A percentile compares a stretch with the other conserved stretches of the same genome.
phyloP scores from a whole-genome alignment of 2,329 filamentous ascomycete genomes.

The Trichoderma polysporum region DNA sequence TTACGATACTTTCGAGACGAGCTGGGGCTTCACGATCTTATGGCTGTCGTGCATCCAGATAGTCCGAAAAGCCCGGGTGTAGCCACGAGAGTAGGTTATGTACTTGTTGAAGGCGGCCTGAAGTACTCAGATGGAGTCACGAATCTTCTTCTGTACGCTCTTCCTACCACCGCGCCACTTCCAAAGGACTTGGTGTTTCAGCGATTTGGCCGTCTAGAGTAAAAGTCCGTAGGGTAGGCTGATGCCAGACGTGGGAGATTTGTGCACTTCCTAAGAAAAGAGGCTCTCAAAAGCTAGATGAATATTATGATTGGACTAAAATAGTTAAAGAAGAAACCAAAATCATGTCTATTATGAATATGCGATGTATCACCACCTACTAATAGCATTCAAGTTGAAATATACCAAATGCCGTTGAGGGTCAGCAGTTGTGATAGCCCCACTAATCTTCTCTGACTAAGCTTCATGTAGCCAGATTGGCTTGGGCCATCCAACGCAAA shows the following conservation, averaged over 20 bases:
- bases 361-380: background rate
- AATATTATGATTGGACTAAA: background rate
- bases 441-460: background rate
- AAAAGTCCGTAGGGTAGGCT: too few species aligned
- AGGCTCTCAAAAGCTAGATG: background rate
- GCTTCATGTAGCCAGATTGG: background rate
- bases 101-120: background rate
- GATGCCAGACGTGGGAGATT: background rate
- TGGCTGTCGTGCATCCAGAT: background rate
- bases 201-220: background rate
- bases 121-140: background rate
- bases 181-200: background rate
- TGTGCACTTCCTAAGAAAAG: background rate
- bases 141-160: background rate
- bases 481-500: background rate
- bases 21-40: background rate
- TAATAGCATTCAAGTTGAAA: background rate
- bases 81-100: background rate
- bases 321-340: background rate
- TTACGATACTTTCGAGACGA: background rate
- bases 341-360: background rate
- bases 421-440: background rate
- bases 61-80: conserved; percentile 1
- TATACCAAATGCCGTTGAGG: background rate
- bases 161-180: background rate